Conservation (phyloP, 106 monocot species). For the Vanilla planifolia region DNA sequence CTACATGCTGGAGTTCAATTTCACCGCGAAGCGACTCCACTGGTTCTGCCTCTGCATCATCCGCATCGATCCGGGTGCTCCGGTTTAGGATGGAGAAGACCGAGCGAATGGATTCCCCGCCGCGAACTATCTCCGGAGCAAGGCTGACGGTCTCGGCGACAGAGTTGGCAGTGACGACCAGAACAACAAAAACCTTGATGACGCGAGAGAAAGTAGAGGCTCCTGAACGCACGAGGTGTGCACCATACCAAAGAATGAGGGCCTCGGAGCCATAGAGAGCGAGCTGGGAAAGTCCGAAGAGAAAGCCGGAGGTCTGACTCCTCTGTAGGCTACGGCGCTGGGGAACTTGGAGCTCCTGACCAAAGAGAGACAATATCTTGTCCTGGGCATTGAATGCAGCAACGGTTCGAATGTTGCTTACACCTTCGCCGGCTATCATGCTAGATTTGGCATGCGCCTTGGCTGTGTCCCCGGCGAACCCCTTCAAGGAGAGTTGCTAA, state of each 20-base stretch:
- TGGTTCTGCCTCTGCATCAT: conserved; percentile 59
- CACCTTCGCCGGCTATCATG: conserved; percentile 93
- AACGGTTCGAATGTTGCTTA: conserved; percentile 91
- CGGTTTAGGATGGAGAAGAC: conserved; percentile 91
- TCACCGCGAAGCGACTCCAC: conserved; percentile 52
- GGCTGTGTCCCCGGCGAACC: conserved; percentile 91
- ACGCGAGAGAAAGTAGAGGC: conserved; percentile 82
- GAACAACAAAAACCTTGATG: conserved; percentile 83
- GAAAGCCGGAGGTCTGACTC: conserved; percentile 61
- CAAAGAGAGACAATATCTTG: conserved; percentile 65
- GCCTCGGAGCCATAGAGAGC: conserved; percentile 69
- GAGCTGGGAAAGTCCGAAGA: conserved; percentile 72
- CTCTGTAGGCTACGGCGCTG: conserved; percentile 41
- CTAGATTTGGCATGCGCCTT: conserved; percentile 96
- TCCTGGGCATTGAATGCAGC: conserved; percentile 90
- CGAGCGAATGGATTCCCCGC: conserved; percentile 82
- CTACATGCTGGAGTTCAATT: conserved; percentile 63
- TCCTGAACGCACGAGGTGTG: conserved; percentile 52
- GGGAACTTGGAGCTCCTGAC: conserved; percentile 50
- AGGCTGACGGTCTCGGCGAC: conserved; percentile 78
- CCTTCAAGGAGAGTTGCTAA: conserved; percentile 95
- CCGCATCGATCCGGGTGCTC: conserved; percentile 52
- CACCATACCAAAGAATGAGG: conserved; percentile 76
- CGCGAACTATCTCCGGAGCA: conserved; percentile 85
- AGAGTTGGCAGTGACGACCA: conserved; percentile 82